Evolutionary conservation across 2,329 filamentous ascomycete genomes (phyloP).

Genomic region (Colletotrichum navitas): DNA sequence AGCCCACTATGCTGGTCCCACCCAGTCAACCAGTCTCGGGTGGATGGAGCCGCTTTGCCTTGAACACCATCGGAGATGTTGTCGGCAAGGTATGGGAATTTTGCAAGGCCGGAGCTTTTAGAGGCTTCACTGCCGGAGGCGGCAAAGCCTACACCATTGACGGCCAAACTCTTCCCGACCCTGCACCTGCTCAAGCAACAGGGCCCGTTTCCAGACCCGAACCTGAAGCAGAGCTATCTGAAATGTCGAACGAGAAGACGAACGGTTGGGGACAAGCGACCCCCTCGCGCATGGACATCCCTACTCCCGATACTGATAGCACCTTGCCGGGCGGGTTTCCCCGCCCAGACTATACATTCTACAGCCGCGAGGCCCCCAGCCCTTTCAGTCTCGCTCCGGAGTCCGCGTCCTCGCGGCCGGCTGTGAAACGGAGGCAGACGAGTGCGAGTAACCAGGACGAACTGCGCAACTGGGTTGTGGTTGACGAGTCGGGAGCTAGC

Average conservation of each 20-base stretch:
- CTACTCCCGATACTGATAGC: conserved; percentile 27
- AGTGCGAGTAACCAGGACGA: conserved; percentile 63
- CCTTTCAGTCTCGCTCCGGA: conserved; percentile 52
- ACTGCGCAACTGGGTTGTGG: conserved; percentile 79
- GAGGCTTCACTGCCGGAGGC: conserved; percentile 88
- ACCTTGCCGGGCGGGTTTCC: conserved; percentile 46
- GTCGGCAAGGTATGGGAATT: conserved; percentile 88
- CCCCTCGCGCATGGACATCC: conserved; percentile 2
- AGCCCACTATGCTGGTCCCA: conserved; percentile 51
- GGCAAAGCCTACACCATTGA: conserved; percentile 76
- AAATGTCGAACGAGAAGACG: not conserved
- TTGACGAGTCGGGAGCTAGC: conserved; percentile 57
- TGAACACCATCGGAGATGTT: conserved; percentile 74
- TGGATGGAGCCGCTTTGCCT: conserved; percentile 70
- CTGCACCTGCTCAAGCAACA: not conserved
- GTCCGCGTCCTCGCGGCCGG: conserved; percentile 59
- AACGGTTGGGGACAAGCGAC: not conserved
- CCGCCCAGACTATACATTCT: conserved; percentile 48
- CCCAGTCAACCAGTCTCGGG: conserved; percentile 49
- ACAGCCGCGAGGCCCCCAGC: conserved; percentile 46
- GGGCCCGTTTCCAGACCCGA: not conserved
- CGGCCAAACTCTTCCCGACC: conserved; percentile 25
- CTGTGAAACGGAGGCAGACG: conserved; percentile 68
- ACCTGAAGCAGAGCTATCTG: not conserved
- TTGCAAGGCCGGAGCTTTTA: conserved; percentile 80